Evolutionary conservation across 1,139 yeast genomes (phyloP).

Genomic region (Torulaspora pretoriensis): DNA sequence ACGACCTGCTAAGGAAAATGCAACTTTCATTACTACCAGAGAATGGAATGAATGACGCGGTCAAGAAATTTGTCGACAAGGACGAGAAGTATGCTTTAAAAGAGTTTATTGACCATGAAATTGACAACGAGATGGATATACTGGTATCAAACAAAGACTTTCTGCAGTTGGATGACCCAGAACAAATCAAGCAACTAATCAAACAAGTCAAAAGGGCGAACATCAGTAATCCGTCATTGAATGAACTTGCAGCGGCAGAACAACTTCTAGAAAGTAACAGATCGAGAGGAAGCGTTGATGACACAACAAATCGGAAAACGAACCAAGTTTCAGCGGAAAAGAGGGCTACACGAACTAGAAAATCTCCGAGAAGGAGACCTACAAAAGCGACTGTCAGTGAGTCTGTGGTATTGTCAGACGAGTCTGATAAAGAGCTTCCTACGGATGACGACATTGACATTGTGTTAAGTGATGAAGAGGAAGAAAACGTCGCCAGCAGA

Average conservation of each 20-base stretch:
- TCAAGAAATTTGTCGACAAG: slow-evolving; percentile 67
- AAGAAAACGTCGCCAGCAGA: slow-evolving; percentile 3
- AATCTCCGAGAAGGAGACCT: neutral
- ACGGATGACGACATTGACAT: slow-evolving; percentile 11
- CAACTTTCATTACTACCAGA: slow-evolving; percentile 71
- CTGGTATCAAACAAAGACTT: slow-evolving; percentile 45
- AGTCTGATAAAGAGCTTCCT: slow-evolving; percentile 13
- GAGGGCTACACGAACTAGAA: neutral
- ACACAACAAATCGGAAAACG: neutral
- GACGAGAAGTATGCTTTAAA: slow-evolving; percentile 74
- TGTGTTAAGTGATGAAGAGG: slow-evolving; percentile 13
- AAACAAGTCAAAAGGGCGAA: slow-evolving; percentile 31
- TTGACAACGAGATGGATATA: slow-evolving; percentile 56
- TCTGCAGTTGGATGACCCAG: slow-evolving; percentile 36
- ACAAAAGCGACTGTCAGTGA: slow-evolving; percentile 3
- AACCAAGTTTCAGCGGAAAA: neutral
- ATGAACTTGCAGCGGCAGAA: slow-evolving; percentile 23
- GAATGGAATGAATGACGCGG: slow-evolving; percentile 68
- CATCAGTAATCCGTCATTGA: slow-evolving; percentile 4
- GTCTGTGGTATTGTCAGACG: slow-evolving; percentile 16
- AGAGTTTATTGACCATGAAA: slow-evolving; percentile 63
- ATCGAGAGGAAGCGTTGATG: neutral
- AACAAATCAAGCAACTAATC: slow-evolving; percentile 32
- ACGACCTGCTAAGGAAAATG: slow-evolving; percentile 57
- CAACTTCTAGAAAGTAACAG: slow-evolving; percentile 4